Base-by-base conservation (phyloP, 148 eudicot genomes). In the Pouteria glomerata region DNA sequence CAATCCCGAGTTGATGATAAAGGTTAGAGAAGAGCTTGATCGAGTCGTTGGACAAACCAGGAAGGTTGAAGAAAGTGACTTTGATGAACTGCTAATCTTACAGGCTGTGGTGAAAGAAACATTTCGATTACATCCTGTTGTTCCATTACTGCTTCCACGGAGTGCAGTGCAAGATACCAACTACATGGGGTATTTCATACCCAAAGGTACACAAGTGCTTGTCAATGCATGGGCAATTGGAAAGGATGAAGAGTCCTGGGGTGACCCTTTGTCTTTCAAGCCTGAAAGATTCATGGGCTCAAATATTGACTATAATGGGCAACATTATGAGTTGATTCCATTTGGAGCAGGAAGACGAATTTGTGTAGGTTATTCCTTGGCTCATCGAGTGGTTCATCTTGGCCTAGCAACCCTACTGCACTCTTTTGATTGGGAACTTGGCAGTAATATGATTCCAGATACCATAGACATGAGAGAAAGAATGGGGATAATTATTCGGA, bases 341-440 rank as follows among this genome's bases (percentile, higher is more conserved):
- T 83, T 83, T 33, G 86, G 86, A 10, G 64, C 83, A 0, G 83
- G 86, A 13, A 74, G 83, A 45, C 66, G 83, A 44, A 83, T 74
- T 13, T 80, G 83, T 63, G 47, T 57, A 1, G 86, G 83, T 0
- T 30, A 76, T n/a, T 39, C 77, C 1, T 53, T 80, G 75, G 86
- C 72, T 45, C 81, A 82, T 24, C 76, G 76, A 1, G 57, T 74
- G 63, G 24, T 82, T 60, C 83, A 77, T 51, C 65, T 83, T 6
- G 71, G 41, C 13, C 35, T 82, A n/a, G 84, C 62, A n/a, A 61
- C 81, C 27, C 55, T 81, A 57, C 58, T 77, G n/a, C 83, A 75
- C 34, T 45, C 52, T 51, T 78, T 73, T 23, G 68, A 77, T 65
- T 78, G 70, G 77, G 73, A 67, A 29, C 71, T 76, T 47, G 68